Evolutionary conservation across 345 rosid genomes (phyloP).

Genomic region (Litchi chinensis): DNA sequence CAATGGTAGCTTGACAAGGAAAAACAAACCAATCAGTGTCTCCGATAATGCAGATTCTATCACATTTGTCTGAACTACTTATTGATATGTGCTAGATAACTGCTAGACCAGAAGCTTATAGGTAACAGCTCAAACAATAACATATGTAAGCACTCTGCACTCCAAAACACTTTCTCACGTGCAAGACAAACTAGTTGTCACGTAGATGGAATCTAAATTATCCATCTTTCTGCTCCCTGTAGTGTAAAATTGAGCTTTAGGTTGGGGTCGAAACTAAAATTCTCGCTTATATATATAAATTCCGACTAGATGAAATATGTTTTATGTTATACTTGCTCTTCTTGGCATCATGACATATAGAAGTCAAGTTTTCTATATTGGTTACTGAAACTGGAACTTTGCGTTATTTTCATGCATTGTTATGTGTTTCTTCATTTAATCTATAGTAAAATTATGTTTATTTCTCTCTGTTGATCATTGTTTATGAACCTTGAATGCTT

Average conservation of each 20-base stretch:
- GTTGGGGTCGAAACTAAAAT: background rate
- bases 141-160: background rate
- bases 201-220: background rate
- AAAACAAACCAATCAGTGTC: background rate
- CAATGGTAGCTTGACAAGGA: background rate
- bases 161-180: background rate
- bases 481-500: background rate
- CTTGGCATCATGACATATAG: background rate
- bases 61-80: background rate
- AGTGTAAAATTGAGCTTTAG: background rate
- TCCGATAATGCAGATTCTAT: background rate
- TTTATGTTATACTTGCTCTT: background rate
- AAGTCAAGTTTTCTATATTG: background rate
- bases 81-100: background rate
- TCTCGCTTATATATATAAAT: background rate
- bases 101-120: background rate
- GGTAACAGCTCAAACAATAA: background rate
- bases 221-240: background rate
- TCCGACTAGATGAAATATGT: background rate
- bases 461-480: background rate
- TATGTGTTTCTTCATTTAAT: background rate
- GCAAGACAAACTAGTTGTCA: background rate
- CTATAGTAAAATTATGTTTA: background rate
- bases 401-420: background rate
- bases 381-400: background rate